phyloP scores from a whole-genome alignment of 129 eudicot genomes.

The Lactuca sativa region DNA sequence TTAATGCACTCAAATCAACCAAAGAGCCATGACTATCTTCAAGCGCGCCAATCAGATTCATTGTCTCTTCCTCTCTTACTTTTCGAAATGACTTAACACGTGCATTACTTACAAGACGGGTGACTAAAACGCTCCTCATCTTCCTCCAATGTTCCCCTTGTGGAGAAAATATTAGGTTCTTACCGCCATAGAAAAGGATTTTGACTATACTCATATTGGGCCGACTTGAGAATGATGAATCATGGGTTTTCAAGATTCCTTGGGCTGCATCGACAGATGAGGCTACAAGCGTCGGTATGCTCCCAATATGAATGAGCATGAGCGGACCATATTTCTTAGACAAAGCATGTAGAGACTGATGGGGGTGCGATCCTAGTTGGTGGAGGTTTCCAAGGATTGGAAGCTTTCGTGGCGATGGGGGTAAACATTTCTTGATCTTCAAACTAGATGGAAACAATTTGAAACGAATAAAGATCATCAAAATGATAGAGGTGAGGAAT shows the following conservation, averaged over 20 bases:
- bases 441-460: too few relatives aligned
- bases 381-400: slow-evolving; percentile 39
- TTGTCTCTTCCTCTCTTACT: too few relatives aligned
- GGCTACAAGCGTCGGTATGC: slow-evolving; percentile 10
- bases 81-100: slow-evolving; percentile 28
- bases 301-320: slow-evolving; percentile 29
- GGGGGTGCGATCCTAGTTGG: slow-evolving; percentile 21
- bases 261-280: slow-evolving; percentile 21
- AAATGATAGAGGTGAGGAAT: too few relatives aligned
- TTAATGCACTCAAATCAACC: too few relatives aligned
- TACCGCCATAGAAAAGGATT: too few relatives aligned
- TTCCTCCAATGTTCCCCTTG: too few relatives aligned
- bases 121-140: not conserved
- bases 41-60: too few relatives aligned
- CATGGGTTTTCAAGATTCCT: not conserved
- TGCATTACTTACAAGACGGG: slow-evolving; percentile 19
- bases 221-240: too few relatives aligned
- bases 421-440: not conserved
- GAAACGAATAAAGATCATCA: too few relatives aligned
- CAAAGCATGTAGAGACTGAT: slow-evolving; percentile 20
- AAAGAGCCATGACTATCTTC: too few relatives aligned
- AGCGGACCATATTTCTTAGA: slow-evolving; percentile 22
- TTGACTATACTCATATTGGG: too few relatives aligned
- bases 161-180: too few relatives aligned
- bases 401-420: slow-evolving; percentile 36